Conservation (phyloP, 1,284 basidiomycete genomes). For the Boletellus deceptivus region DNA sequence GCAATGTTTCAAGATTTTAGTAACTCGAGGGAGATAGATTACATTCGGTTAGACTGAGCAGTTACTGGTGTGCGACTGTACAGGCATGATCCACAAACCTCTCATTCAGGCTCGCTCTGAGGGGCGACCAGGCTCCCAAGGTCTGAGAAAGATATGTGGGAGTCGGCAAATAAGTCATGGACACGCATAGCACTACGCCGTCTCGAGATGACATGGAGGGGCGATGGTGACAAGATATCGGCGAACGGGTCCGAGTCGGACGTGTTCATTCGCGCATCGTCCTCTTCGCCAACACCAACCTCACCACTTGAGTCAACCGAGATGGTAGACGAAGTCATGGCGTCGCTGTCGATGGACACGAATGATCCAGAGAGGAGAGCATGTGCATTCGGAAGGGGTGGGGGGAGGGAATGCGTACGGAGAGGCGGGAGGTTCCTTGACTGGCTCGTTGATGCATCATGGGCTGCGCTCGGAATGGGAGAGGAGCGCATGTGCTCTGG, state of each 20-base stretch:
- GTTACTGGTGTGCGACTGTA: not conserved
- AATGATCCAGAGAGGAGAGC: conserved; percentile 5
- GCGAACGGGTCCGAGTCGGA: conserved; percentile 15
- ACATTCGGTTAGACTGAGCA: not conserved
- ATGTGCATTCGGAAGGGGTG: conserved; percentile 8
- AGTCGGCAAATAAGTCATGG: conserved; percentile 26
- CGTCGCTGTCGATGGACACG: not conserved
- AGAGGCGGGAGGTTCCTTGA: conserved; percentile 11
- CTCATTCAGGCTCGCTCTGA: not conserved
- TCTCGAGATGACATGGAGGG: conserved; percentile 5
- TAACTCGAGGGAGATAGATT: not conserved
- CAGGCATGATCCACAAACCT: not conserved
- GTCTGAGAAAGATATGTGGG: conserved; percentile 28
- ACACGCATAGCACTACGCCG: conserved; percentile 23
- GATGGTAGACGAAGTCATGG: not conserved
- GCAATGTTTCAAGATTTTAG: too few species aligned
- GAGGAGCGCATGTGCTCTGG: too few species aligned
- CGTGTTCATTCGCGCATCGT: not conserved
- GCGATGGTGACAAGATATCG: conserved; percentile 24
- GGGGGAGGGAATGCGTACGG: conserved; percentile 16
- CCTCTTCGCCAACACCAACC: not conserved
- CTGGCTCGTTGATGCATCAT: not conserved
- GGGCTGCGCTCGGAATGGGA: too few species aligned
- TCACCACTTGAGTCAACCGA: not conserved
- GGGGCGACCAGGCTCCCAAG: conserved; percentile 25